Conservation (phyloP, 345 rosid genomes). For the Raphanus sativus region DNA sequence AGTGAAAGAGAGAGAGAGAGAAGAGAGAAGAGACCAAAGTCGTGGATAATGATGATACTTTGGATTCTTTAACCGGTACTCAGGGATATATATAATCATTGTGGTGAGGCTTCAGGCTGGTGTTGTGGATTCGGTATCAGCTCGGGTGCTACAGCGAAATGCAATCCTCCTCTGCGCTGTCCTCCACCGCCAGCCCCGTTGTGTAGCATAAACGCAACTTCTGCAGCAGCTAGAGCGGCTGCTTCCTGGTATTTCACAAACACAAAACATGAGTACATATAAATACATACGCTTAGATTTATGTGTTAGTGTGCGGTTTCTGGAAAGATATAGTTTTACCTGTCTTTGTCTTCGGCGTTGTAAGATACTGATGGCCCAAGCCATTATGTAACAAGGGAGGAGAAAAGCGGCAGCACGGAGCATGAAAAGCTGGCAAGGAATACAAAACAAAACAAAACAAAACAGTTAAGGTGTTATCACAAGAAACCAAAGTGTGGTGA, state of each 20-base stretch:
- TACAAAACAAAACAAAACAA: background rate
- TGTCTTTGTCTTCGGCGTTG: slow-evolving; percentile 96
- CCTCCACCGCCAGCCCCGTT: slow-evolving; percentile 49
- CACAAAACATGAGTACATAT: background rate
- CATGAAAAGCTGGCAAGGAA: slow-evolving; percentile 83
- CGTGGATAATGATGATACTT: slow-evolving; percentile 10
- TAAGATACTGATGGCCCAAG: slow-evolving; percentile 93
- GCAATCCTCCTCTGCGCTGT: slow-evolving; percentile 62
- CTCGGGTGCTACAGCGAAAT: slow-evolving; percentile 70
- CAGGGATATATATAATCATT: slow-evolving; percentile 1
- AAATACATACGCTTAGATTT: background rate
- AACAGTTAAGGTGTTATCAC: background rate
- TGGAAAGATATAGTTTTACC: slow-evolving; percentile 39
- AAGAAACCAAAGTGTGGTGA: too few relatives aligned
- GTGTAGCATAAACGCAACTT: slow-evolving; percentile 88
- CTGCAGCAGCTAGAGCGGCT: slow-evolving; percentile 79
- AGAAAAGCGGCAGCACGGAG: slow-evolving; percentile 94
- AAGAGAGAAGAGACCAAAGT: slow-evolving; percentile 5
- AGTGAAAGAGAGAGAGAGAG: slow-evolving; percentile 4
- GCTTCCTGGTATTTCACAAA: slow-evolving; percentile 68
- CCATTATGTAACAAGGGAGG: slow-evolving; percentile 97
- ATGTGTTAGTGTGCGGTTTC: background rate
- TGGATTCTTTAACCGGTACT: background rate
- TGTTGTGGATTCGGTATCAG: slow-evolving; percentile 40
- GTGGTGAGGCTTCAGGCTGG: slow-evolving; percentile 18